Base-by-base conservation (phyloP, 805 yeast genomes). In the Teunomyces aglyptinius region DNA sequence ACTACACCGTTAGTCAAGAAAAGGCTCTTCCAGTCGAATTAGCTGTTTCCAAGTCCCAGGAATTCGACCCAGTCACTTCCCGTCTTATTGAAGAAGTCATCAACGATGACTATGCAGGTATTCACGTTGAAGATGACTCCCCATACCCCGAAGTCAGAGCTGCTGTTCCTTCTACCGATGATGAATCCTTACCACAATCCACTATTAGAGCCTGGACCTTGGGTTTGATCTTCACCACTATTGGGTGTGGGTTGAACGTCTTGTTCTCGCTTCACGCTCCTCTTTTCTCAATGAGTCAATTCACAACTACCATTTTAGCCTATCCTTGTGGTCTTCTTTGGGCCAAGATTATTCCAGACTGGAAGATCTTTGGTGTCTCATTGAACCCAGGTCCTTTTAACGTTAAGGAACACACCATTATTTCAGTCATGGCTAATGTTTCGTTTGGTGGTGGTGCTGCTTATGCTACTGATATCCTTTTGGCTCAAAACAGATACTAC, bases 61-160 rank as follows among this genome's bases (percentile, higher is more conserved):
- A 66, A 41, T 66, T 63, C 43, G 71, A 66, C 51, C 66, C 69
- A 0, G 58, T 66, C 22, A 58, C 68, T 31, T 63, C 68, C 12
- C 45, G 57, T 31, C 44, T 64, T 38, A 53, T 49, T 6, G 42
- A 59, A 41, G 64, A 55, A 5, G 50, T 62, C 24, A 34, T 55
- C 26, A 58, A 54, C 6, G 71, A 66, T 49, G 75, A 67, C 24
- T 70, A 69, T 44, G 69, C 71, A 41, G 78, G 77, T 18, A 68
- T 71, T 27, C 54, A 64, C 26, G 67, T 70, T 59, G 64, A 76
- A 53, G 71, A 61, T 36, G 60, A 71, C 53, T 77, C 82, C 16
- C 86, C 86, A 7, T 83, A 82, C 58, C 80, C 85, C 1, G 88
- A 83, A 61, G 87, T 83, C 16, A 73, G 89, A 60, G 78, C 86